phyloP scores from a whole-genome alignment of 2,329 filamentous ascomycete genomes.

The Coniochaeta pulveracea region DNA sequence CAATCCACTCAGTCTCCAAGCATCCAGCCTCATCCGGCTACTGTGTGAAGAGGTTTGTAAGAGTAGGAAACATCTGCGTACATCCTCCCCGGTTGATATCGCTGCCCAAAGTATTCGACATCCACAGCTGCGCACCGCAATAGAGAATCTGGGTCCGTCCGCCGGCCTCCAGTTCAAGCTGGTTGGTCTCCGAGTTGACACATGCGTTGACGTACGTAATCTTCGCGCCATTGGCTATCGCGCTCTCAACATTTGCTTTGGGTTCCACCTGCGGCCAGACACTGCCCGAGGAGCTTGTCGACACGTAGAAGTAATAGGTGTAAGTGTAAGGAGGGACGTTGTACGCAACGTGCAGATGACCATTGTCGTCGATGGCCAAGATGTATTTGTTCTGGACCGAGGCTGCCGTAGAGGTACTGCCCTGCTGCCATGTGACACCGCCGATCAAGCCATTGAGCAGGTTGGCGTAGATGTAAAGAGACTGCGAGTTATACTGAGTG shows the following conservation, averaged over 20 bases:
- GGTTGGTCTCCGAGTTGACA: conserved; percentile 21
- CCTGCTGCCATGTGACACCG: not conserved
- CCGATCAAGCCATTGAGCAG: not conserved
- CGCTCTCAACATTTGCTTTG: not conserved
- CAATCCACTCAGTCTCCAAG: too few species aligned
- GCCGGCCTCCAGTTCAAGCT: conserved; percentile 8
- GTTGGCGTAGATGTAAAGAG: not conserved
- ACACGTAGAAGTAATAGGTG: conserved; percentile 5
- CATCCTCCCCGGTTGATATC: conserved; percentile 4
- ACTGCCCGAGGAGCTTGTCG: conserved; percentile 2
- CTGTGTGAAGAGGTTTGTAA: too few species aligned
- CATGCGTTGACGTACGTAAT: conserved; percentile 3
- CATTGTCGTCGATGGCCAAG: not conserved
- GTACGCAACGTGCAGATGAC: not conserved
- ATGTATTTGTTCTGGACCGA: conserved; percentile 1
- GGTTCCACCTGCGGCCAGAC: conserved; percentile 3
- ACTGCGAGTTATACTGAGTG: not conserved
- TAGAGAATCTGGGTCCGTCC: conserved; percentile 7
- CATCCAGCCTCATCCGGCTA: too few species aligned
- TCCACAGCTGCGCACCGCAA: conserved; percentile 7
- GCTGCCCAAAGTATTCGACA: conserved; percentile 5
- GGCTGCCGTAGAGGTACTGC: not conserved
- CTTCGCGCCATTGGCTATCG: not conserved
- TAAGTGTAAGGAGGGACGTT: conserved; percentile 5
- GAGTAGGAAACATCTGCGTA: conserved; percentile 6